Base-by-base conservation (phyloP, 2,329 filamentous ascomycete genomes). In the Pseudocercospora pini-densiflorae region DNA sequence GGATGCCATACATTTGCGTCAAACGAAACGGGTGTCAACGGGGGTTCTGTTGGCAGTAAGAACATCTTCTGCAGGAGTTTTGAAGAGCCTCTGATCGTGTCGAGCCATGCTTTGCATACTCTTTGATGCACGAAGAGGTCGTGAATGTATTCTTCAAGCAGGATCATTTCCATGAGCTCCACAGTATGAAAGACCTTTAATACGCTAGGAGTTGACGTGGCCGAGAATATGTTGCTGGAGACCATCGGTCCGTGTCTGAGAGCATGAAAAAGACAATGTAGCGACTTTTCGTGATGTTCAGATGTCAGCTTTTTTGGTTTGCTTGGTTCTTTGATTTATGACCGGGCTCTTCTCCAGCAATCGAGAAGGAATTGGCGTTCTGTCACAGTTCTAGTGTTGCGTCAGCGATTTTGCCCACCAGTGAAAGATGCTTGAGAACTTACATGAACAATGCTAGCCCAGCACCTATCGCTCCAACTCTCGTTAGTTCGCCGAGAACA, bases 401-500 rank as follows among this genome's bases (percentile, higher is more conserved):
- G n/a, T 53, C 27, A 36, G 47, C 40, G 5, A 2, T 9, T 5
- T 23, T 2, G 5, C 31, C 33, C 33, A 23, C 3, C 10, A 29
- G 4, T 16, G 29, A 47, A 2, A 1, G 51, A 55, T 16, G 27
- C 27, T 27, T 7, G 10, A 43, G 14, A 33, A 78, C 78, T 75
- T 70, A 80, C 78, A 83, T 72, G 27, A 77, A 71, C 5, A 75
- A 47, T 2, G 72, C 78, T 65, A 81, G 80, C 0, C 74, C 55
- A 0, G 69, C 78, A n/a, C 75, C 79, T 43, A 82, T 67, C 4
- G 55, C 70, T 6, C 79, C 80, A 29, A 80, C 76, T 12, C 76
- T 74, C 1, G 77, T 72, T 40, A 84, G 68, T 61, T 84, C 79
- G n/a, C 79, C 81, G 7, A 82, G 24, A 7, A 81, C 60, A 0